These are phyloP conservation scores for Podosphaera xanthii DNA, from an alignment of 2,329 filamentous ascomycete genomes.

Conservation along the genomic window DNA sequence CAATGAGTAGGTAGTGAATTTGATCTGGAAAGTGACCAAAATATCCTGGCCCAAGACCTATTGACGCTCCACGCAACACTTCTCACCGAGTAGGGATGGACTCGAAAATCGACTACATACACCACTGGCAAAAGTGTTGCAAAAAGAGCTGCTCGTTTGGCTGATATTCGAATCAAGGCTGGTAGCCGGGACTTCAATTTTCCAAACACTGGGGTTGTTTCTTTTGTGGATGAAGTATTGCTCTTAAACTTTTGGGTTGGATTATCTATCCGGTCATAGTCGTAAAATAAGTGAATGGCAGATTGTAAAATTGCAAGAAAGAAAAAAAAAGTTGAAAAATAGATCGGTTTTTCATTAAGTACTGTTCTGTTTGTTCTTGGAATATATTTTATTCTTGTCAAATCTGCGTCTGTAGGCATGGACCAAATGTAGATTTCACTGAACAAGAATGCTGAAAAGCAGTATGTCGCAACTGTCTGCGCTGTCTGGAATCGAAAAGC, in stretches of 20 bases:
- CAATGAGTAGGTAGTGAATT: slow-evolving; percentile 35
- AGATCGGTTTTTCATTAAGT: slow-evolving; percentile 71
- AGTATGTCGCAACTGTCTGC: slow-evolving; percentile 55
- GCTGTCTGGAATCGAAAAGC: slow-evolving; percentile 32
- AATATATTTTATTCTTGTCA: slow-evolving; percentile 51
- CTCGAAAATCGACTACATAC: slow-evolving; percentile 23
- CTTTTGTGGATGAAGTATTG: slow-evolving; percentile 16
- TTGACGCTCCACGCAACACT: slow-evolving; percentile 43
- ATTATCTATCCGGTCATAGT: slow-evolving; percentile 37
- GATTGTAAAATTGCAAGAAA: slow-evolving; percentile 49
- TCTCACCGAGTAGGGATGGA: slow-evolving; percentile 43
- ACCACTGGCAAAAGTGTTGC: slow-evolving; percentile 19
- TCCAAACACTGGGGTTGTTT: slow-evolving; percentile 17
- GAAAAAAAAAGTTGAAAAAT: slow-evolving; percentile 48
- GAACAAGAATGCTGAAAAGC: slow-evolving; percentile 56
- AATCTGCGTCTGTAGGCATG: slow-evolving; percentile 30
- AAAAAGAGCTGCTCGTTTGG: slow-evolving; percentile 18
- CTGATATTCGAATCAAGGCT: slow-evolving; percentile 15
- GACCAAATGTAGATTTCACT: slow-evolving; percentile 64
- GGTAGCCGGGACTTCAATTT: slow-evolving; percentile 18
- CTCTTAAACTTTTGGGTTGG: slow-evolving; percentile 19
- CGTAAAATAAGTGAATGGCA: slow-evolving; percentile 42
- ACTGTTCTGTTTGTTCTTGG: slow-evolving; percentile 48
- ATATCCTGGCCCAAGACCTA: slow-evolving; percentile 44
- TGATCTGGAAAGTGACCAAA: slow-evolving; percentile 55